Evolutionary conservation across 2,329 filamentous ascomycete genomes (phyloP).

Genomic region (Colletotrichum falcatum): DNA sequence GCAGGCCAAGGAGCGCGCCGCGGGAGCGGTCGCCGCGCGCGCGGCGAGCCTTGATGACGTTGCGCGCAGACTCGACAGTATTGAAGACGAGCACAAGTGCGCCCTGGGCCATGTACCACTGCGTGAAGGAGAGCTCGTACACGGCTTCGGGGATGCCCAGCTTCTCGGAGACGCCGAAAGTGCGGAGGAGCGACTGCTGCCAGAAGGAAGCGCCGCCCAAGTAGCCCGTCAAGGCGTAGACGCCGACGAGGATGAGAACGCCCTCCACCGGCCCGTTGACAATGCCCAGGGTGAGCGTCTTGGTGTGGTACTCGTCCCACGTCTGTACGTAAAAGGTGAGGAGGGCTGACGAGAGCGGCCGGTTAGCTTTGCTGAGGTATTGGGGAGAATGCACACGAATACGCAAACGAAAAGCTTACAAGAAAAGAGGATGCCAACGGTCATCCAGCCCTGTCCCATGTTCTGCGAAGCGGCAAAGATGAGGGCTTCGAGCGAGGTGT

Average conservation of each 20-base stretch:
- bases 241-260: constrained; percentile 82
- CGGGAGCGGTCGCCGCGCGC: constrained; percentile 78
- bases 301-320: constrained; percentile 99
- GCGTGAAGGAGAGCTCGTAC: constrained; percentile 86
- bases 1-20: constrained; percentile 82
- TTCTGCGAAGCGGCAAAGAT: constrained; percentile 95
- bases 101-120: constrained; percentile 94
- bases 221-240: constrained; percentile 87
- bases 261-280: constrained; percentile 97
- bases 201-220: constrained; percentile 93
- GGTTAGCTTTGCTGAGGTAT: constrained; percentile 29
- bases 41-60: constrained; percentile 86
- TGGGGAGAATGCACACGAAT: neutral
- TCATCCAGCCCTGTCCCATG: constrained; percentile 91
- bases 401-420: constrained; percentile 72
- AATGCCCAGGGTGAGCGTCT: constrained; percentile 91
- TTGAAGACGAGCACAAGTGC: constrained; percentile 85
- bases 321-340: constrained; percentile 99
- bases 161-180: constrained; percentile 74
- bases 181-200: constrained; percentile 83
- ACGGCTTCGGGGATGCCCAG: constrained; percentile 75
- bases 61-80: constrained; percentile 81
- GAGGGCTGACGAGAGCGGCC: constrained; percentile 65
- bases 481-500: constrained; percentile 92
- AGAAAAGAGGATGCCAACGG: constrained; percentile 84